phyloP scores from a whole-genome alignment of 1,284 basidiomycete species.

The Sphagnurus paluster region DNA sequence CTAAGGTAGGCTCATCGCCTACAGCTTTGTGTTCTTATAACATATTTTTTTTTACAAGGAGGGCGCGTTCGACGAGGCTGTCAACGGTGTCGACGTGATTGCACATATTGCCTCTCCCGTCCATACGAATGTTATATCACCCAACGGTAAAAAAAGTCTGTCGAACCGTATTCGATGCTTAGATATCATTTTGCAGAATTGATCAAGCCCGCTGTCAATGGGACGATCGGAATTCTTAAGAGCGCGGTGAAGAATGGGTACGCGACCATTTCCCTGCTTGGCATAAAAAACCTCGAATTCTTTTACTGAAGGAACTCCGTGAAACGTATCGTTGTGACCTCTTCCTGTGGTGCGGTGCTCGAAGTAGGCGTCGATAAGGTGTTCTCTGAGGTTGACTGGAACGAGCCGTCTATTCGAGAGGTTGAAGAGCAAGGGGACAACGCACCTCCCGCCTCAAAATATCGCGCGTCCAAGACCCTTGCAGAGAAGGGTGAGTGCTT shows the following conservation, averaged over 20 bases:
- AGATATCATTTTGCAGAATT: no score
- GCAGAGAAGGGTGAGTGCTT: slow-evolving; percentile 39
- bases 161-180: slow-evolving; percentile 28
- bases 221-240: slow-evolving; percentile 24
- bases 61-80: slow-evolving; percentile 71
- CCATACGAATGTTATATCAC: slow-evolving; percentile 24
- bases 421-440: slow-evolving; percentile 45
- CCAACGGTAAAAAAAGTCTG: slow-evolving; percentile 21
- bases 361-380: slow-evolving; percentile 27
- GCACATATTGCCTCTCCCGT: slow-evolving; percentile 58
- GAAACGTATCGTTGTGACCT: slow-evolving; percentile 61
- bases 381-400: slow-evolving; percentile 59
- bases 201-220: slow-evolving; percentile 25
- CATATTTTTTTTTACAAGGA: slow-evolving; percentile 31
- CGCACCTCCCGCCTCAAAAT: slow-evolving; percentile 34
- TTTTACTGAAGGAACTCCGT: slow-evolving; percentile 4
- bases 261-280: not conserved
- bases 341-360: slow-evolving; percentile 57
- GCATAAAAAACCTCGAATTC: not conserved
- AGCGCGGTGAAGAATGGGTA: slow-evolving; percentile 25
- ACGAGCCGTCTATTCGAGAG: slow-evolving; percentile 45
- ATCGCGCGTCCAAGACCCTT: slow-evolving; percentile 45
- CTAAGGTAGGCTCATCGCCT: slow-evolving; percentile 29
- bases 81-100: slow-evolving; percentile 65
- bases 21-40: not conserved